Percentiles rank a stretch among this genome's conserved stretches.
Conservation (phyloP, 2,329 filamentous ascomycete genomes). For the Apiospora rasikravindrae region DNA sequence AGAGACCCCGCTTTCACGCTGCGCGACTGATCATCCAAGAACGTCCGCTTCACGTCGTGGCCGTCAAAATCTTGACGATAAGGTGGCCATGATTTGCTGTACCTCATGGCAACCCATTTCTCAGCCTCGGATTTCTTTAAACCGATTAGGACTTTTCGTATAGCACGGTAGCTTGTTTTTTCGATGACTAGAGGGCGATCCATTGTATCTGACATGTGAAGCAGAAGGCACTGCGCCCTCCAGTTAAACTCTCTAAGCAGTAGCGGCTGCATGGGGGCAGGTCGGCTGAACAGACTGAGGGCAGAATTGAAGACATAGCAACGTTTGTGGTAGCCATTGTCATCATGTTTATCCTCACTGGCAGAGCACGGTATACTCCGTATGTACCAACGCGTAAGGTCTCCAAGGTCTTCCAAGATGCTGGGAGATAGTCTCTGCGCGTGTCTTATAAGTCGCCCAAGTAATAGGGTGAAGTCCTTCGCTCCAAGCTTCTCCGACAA, state of each 20-base stretch:
- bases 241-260: constrained; percentile 55
- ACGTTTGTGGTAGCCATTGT: constrained; percentile 34
- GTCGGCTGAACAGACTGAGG: constrained; percentile 43
- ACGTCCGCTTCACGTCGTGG: constrained; percentile 59
- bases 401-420: constrained; percentile 37
- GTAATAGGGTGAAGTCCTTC: not conserved
- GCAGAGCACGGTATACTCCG: constrained; percentile 29
- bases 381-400: constrained; percentile 39
- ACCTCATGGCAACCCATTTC: constrained; percentile 51
- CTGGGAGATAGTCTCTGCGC: constrained; percentile 35
- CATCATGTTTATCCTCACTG: no score
- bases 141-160: constrained; percentile 58
- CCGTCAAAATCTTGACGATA: constrained; percentile 63
- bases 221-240: constrained; percentile 60
- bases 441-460: constrained; percentile 32
- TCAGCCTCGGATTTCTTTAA: constrained; percentile 59
- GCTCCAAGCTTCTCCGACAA: not conserved
- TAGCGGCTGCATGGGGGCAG: constrained; percentile 40
- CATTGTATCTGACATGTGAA: constrained; percentile 56
- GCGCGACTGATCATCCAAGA: constrained; percentile 59
- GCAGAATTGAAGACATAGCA: constrained; percentile 48
- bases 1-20: constrained; percentile 57
- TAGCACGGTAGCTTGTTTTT: constrained; percentile 57
- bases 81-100: constrained; percentile 63
- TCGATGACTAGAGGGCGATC: constrained; percentile 57